A percentile compares a stretch with the other conserved stretches of the same genome.
phyloP scores from a whole-genome alignment of 331 rosid genomes.

The Prunus yedoensis region DNA sequence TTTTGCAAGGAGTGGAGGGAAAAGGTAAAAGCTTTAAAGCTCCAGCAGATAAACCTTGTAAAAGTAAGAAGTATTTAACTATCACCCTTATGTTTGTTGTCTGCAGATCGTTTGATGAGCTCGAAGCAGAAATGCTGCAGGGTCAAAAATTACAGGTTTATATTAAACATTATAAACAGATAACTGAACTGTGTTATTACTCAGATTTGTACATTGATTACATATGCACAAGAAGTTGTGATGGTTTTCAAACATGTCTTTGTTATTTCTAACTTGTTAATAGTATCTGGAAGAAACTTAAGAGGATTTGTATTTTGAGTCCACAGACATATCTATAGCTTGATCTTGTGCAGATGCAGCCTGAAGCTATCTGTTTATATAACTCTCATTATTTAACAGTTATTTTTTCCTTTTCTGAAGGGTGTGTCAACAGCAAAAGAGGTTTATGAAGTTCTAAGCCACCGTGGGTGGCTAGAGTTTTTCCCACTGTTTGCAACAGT shows the following conservation, averaged over 20 bases:
- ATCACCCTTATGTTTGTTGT: conserved; percentile 12
- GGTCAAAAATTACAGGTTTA: conserved; percentile 95
- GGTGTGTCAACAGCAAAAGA: conserved; percentile 88
- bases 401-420: conserved; percentile 39
- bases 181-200: not conserved
- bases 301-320: not conserved
- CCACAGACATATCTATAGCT: not conserved
- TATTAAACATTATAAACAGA: conserved; percentile 10
- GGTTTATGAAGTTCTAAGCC: conserved; percentile 72
- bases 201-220: not conserved
- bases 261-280: not conserved
- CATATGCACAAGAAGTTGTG: not conserved
- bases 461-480: conserved; percentile 77
- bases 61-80: not conserved
- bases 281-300: not conserved
- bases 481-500: conserved; percentile 83
- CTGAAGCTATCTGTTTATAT: not conserved
- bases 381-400: not conserved
- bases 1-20: conserved; percentile 70
- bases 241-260: not conserved
- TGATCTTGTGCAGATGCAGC: not conserved
- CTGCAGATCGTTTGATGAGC: conserved; percentile 82
- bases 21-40: conserved; percentile 42
- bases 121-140: conserved; percentile 74
- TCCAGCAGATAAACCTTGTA: conserved; percentile 8